Evolutionary conservation across 148 eudicot species (phyloP).

Genomic region (Chenopodium suecicum): DNA sequence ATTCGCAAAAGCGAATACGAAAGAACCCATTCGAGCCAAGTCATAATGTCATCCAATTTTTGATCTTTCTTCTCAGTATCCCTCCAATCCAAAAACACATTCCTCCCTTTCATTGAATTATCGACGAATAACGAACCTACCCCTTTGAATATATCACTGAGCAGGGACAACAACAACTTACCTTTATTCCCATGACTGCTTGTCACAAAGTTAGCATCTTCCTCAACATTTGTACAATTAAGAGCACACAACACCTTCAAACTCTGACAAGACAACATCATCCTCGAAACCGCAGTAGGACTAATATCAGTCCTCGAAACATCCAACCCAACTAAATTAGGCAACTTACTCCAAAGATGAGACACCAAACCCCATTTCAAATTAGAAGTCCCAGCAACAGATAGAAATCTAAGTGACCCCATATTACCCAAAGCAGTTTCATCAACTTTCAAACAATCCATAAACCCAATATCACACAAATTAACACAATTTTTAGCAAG

Average conservation of each 20-base stretch:
- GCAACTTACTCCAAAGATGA: constrained; percentile 64
- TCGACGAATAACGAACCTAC: constrained; percentile 62
- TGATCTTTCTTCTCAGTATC: constrained; percentile 41
- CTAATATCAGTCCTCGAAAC: constrained; percentile 81
- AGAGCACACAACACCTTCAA: constrained; percentile 83
- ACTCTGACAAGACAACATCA: constrained; percentile 47
- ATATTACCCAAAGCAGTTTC: constrained; percentile 70
- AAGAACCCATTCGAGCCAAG: constrained; percentile 88
- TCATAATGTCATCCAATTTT: constrained; percentile 62
- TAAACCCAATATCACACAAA: constrained; percentile 74
- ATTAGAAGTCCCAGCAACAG: constrained; percentile 77
- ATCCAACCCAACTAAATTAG: constrained; percentile 73
- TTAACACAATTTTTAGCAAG: constrained; percentile 55
- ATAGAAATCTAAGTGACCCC: constrained; percentile 57
- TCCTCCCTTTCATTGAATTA: constrained; percentile 46
- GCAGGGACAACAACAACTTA: constrained; percentile 58
- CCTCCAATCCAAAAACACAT: constrained; percentile 75
- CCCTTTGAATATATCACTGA: constrained; percentile 58
- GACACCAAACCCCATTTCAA: constrained; percentile 73
- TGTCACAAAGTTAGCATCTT: constrained; percentile 47
- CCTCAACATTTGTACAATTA: constrained; percentile 67
- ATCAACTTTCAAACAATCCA: constrained; percentile 79
- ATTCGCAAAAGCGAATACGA: constrained; percentile 82
- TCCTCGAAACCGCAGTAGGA: constrained; percentile 49
- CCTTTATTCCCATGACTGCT: constrained; percentile 46